Evolutionary conservation across 2,329 filamentous ascomycete species (phyloP).

Genomic region (Exophiala spinifera): DNA sequence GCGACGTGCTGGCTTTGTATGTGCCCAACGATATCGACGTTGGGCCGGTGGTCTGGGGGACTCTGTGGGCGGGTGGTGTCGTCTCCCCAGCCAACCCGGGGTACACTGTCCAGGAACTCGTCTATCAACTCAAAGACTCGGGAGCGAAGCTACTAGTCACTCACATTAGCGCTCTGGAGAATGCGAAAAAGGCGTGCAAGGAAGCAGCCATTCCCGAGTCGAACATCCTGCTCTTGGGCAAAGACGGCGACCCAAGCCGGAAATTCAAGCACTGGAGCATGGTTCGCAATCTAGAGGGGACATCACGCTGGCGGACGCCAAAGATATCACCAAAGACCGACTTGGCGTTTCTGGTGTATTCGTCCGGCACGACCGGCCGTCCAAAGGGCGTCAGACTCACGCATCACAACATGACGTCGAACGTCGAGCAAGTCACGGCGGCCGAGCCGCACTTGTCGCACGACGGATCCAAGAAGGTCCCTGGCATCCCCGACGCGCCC

Average conservation of each 20-base stretch:
- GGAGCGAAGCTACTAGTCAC: constrained; percentile 73
- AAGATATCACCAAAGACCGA: constrained; percentile 68
- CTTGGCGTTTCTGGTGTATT: constrained; percentile 81
- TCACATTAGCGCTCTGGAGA: constrained; percentile 63
- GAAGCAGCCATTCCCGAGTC: constrained; percentile 68
- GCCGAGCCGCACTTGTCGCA: constrained; percentile 59
- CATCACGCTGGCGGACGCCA: constrained; percentile 57
- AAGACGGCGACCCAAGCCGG: constrained; percentile 57
- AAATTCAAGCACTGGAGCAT: constrained; percentile 69
- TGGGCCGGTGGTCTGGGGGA: constrained; percentile 71
- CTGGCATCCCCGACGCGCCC: constrained; percentile 24
- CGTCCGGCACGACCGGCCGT: constrained; percentile 82
- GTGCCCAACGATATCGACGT: constrained; percentile 85
- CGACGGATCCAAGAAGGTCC: constrained; percentile 48
- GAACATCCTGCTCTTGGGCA: constrained; percentile 73
- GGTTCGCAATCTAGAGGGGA: constrained; percentile 56
- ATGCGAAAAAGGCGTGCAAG: constrained; percentile 65
- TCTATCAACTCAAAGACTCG: constrained; percentile 78
- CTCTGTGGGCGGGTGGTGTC: constrained; percentile 77
- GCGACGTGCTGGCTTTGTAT: constrained; percentile 79
- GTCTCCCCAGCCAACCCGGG: constrained; percentile 84
- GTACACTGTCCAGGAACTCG: constrained; percentile 79
- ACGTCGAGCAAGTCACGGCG: constrained; percentile 57
- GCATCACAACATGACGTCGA: constrained; percentile 78
- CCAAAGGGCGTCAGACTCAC: constrained; percentile 89